Conservation (phyloP, 2,329 filamentous ascomycete species). For the Trichoderma arundinaceum region DNA sequence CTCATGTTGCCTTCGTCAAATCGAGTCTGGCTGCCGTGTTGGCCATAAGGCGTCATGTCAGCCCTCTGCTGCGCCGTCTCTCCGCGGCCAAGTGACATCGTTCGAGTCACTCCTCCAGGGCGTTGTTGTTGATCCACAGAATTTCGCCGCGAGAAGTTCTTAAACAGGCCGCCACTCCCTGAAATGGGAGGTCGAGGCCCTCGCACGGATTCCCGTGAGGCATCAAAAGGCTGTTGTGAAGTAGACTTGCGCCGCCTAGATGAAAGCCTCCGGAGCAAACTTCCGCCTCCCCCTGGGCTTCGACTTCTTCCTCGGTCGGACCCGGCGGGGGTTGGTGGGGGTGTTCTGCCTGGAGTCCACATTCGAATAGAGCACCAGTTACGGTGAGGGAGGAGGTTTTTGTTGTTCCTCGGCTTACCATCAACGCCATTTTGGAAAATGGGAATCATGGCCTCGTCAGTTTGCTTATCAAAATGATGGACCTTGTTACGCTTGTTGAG, state of each 20-base stretch:
- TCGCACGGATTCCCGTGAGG: conserved; percentile 45
- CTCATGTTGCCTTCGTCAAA: conserved; percentile 61
- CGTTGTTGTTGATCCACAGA: conserved; percentile 46
- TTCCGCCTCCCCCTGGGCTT: conserved; percentile 46
- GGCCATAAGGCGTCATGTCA: conserved; percentile 41
- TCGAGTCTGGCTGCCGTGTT: conserved; percentile 48
- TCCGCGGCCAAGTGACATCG: conserved; percentile 64
- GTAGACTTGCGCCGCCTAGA: conserved; percentile 44
- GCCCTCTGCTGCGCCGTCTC: conserved; percentile 52
- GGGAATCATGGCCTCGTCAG: conserved; percentile 94
- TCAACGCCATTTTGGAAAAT: conserved; percentile 91
- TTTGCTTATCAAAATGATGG: conserved; percentile 74
- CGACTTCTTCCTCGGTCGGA: conserved; percentile 54
- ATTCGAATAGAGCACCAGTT: conserved; percentile 95
- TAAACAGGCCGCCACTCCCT: conserved; percentile 51
- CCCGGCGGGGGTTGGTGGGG: conserved; percentile 67
- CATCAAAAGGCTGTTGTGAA: conserved; percentile 45
- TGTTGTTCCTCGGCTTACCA: conserved; percentile 88
- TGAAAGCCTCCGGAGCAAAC: conserved; percentile 55
- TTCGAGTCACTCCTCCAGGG: conserved; percentile 56
- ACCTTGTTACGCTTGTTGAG: conserved; percentile 91
- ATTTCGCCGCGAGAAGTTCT: conserved; percentile 50
- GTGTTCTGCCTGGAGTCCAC: conserved; percentile 79
- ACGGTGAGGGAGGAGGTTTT: conserved; percentile 81
- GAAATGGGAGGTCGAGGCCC: conserved; percentile 59